Base-by-base conservation (phyloP, 441 rosid genomes). In the Theobroma grandiflorum region DNA sequence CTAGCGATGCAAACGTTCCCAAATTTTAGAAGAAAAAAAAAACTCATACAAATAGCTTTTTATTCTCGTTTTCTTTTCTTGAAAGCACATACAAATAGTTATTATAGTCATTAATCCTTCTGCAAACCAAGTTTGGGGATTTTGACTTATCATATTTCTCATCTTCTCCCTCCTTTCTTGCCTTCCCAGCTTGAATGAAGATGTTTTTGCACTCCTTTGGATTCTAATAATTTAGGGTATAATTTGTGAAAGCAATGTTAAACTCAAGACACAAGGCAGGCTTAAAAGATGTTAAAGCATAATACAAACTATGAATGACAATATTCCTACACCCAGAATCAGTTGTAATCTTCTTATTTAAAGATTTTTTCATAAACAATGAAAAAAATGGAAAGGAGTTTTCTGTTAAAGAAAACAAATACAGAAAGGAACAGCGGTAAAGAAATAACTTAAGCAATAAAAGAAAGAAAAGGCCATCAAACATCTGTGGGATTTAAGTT, bases 401-500 rank as follows among this genome's bases (percentile, higher is more conserved):
- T 12, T 73, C 74, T 31, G 49, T 77, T 40, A 20, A 38, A 31
- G 33, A 40, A 43, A 35, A 33, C 3, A 33, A 9, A 72, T 43
- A 62, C n/a, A 53, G 11, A 59, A 72, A 70, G 53, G 16, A 74
- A 58, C 12, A 62, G 40, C 72, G 47, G 45, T 67, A 6, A 43
- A 69, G 47, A 53, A 59, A 55, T 59, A 45, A 35, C 49, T 67
- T 22, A 22, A 31, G 45, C 22, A 78, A 58, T 7, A 35, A 79
- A 77, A 14, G 52, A 75, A 69, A 47, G 57, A 79, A 63, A 58
- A 74, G n/a, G 2, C 31, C 71, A 20, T 45, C 12, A 55, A 70
- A 40, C 16, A 47, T 22, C 20, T 45, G 45, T 42, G 59, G 67
- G 52, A 26, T 14, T 33, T 57, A 81, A 73, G 63, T 9, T 52